These are phyloP conservation scores for Hondaea fermentalgiana DNA, from an alignment of 108 stramenopile genomes.

Conservation along the genomic window DNA sequence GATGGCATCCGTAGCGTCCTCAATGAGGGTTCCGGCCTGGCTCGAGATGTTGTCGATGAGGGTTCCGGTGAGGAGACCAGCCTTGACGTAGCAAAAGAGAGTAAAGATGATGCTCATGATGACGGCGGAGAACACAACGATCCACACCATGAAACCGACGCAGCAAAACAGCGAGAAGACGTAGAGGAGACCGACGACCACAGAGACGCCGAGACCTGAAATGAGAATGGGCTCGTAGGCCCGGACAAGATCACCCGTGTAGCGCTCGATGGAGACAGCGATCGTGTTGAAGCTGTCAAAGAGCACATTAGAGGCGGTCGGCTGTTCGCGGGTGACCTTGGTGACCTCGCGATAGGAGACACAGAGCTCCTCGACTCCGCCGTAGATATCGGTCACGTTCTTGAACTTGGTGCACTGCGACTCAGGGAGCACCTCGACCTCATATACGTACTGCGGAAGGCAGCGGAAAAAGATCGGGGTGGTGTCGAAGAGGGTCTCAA, in stretches of 20 bases:
- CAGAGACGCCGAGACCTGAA: not conserved
- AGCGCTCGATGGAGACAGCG: not conserved
- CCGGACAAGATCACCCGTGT: not conserved
- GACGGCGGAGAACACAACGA: not conserved
- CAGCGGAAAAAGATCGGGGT: not conserved
- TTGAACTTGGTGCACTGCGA: not conserved
- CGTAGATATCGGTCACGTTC: not conserved
- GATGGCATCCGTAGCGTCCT: not conserved
- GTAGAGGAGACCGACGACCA: not conserved
- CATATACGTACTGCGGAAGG: not conserved
- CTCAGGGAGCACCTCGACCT: not conserved
- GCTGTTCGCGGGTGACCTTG: not conserved
- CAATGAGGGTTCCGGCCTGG: not conserved
- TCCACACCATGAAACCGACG: slow-evolving; percentile 13
- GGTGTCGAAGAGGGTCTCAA: not conserved
- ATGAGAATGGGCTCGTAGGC: not conserved
- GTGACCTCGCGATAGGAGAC: not conserved
- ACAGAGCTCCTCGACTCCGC: not conserved
- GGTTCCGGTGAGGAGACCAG: not conserved
- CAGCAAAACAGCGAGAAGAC: slow-evolving; percentile 11
- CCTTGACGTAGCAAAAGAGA: not conserved
- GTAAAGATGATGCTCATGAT: not conserved
- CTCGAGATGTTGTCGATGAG: not conserved
- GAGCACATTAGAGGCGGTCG: not conserved
- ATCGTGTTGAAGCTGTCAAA: not conserved